Percentiles rank a stretch among this genome's conserved stretches.
Conservation (phyloP, 2,329 filamentous ascomycete species). For the Xylariaceae sp. region DNA sequence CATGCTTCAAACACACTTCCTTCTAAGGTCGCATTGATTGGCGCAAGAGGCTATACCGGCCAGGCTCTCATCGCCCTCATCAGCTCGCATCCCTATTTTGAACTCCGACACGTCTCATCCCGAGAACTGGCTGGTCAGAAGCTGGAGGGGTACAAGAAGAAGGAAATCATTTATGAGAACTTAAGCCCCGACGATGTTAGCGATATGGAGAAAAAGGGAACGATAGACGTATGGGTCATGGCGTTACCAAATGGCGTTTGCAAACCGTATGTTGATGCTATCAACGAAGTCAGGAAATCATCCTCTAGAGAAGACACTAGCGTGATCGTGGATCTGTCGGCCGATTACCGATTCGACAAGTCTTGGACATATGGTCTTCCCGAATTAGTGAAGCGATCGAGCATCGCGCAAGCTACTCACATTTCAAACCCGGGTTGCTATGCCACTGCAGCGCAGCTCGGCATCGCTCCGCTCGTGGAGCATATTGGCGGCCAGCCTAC, state of each 20-base stretch:
- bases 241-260: constrained; percentile 94
- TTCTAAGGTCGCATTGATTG: constrained; percentile 82
- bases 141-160: constrained; percentile 87
- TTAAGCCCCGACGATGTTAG: constrained; percentile 83
- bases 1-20: constrained; percentile 81
- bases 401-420: constrained; percentile 76
- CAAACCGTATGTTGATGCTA: constrained; percentile 89
- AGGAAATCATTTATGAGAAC: constrained; percentile 90
- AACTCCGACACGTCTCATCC: constrained; percentile 88
- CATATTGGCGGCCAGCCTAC: constrained; percentile 77
- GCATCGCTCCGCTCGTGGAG: constrained; percentile 79
- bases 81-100: constrained; percentile 86
- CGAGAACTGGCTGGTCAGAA: constrained; percentile 87
- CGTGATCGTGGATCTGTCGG: constrained; percentile 91
- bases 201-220: constrained; percentile 78
- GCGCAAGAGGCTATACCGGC: constrained; percentile 91
- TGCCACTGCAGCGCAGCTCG: constrained; percentile 88
- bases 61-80: constrained; percentile 87
- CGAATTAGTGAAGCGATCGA: constrained; percentile 76
- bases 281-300: constrained; percentile 69
- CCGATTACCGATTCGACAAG: constrained; percentile 88
- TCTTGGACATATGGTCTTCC: constrained; percentile 90
- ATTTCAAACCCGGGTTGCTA: constrained; percentile 97
- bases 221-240: constrained; percentile 97
- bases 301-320: constrained; percentile 56